Evolutionary conservation across 805 yeast genomes (phyloP), one percentile per base, ranked within the genome.

Genomic region (Wickerhamomyces tratensis): DNA sequence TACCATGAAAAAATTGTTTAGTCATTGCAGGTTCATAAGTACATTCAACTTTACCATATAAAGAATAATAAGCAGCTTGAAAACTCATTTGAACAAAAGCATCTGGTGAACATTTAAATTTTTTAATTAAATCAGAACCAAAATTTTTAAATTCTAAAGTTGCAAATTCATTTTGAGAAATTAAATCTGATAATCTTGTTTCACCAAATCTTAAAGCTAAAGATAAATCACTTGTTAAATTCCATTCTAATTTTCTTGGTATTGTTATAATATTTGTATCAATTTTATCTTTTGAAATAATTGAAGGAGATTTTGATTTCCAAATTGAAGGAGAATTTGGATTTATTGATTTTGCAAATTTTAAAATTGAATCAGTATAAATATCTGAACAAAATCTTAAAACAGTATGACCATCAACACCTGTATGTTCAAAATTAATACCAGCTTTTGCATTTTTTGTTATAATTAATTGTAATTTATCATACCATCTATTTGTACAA

Each of bases 1-100:
- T 74, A 10, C 96, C 97, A 57, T 88, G 95, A 48, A 82, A 72
- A 58, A 81, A 88, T 45, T 68, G 69, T 61, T 88, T 88, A 5
- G 96, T 89, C 97, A 88, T 88, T 8, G 96, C 96, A 2, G 97
- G 97, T 64, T 88, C 97, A 59, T 88, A 88, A 6, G 95, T 86
- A 49, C 94, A 85, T 61, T 87, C 97, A 35, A 87, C 91, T 57
- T 84, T 85, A 39, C 97, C 96, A 58, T 88, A 88, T 35, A 88
- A 70, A 0, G 96, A 94, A 57, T 86, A 88, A 61, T 87, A 88
- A 5, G 95, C 87, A 8, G 93, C 86, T 62, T 88, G 96, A 68
- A 87, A 86, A 25, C 88, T 82, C 91, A 88, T 86, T 61, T 88
- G 97, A 35, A 84, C 82, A 63, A 84, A 88, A 0, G 97, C 97